A percentile compares a stretch with the other conserved stretches of the same genome.
phyloP scores from a whole-genome alignment of 2,329 filamentous ascomycete species.

The Verticillium tricorpus region DNA sequence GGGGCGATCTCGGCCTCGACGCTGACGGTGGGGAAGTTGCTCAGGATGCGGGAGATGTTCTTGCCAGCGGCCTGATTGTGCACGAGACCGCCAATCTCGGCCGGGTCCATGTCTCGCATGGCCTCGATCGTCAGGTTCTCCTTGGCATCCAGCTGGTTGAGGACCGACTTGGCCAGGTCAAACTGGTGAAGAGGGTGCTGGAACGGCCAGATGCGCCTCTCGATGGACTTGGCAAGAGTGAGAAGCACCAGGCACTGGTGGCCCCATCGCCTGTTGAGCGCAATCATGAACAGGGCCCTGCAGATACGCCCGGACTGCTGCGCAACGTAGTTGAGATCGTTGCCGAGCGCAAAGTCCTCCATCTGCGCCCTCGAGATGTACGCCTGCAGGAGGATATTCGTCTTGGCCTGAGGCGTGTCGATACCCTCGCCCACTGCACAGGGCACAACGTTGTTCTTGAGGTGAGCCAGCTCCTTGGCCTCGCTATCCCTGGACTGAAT shows the following conservation, averaged over 20 bases:
- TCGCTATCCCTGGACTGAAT: slow-evolving; percentile 90
- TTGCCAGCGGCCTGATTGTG: slow-evolving; percentile 86
- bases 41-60: slow-evolving; percentile 74
- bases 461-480: slow-evolving; percentile 73
- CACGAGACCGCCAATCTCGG: slow-evolving; percentile 85
- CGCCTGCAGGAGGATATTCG: slow-evolving; percentile 89
- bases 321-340: slow-evolving; percentile 90
- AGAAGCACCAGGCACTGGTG: slow-evolving; percentile 89
- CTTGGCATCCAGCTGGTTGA: slow-evolving; percentile 82
- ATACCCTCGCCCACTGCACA: slow-evolving; percentile 75
- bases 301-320: slow-evolving; percentile 95
- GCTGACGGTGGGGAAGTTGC: slow-evolving; percentile 87
- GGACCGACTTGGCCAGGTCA: slow-evolving; percentile 76
- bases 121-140: slow-evolving; percentile 71
- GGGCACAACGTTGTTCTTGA: slow-evolving; percentile 66
- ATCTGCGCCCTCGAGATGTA: slow-evolving; percentile 86
- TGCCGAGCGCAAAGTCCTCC: slow-evolving; percentile 90
- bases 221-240: slow-evolving; percentile 93
- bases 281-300: slow-evolving; percentile 94
- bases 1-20: slow-evolving; percentile 94
- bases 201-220: slow-evolving; percentile 92
- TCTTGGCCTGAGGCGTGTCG: slow-evolving; percentile 78
- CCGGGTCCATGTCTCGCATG: slow-evolving; percentile 86
- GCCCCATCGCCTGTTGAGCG: slow-evolving; percentile 90
- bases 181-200: slow-evolving; percentile 96